A percentile compares a stretch with the other conserved stretches of the same genome.
Evolutionary conservation across 169 alveolate genomes (phyloP).

Genomic region (Cryptosporidium meleagridis): DNA sequence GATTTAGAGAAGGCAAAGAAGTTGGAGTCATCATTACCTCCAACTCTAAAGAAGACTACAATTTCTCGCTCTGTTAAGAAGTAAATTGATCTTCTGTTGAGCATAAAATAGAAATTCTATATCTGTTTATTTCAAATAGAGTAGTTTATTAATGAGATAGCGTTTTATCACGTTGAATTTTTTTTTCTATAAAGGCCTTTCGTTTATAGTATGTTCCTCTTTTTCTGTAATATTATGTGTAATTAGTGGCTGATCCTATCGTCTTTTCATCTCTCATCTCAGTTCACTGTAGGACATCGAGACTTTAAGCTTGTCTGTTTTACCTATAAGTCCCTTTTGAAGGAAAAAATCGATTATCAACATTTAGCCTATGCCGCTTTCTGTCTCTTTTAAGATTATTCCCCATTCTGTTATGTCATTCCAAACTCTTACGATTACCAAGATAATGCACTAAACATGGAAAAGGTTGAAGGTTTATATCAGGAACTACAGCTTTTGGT

Average conservation of each 20-base stretch:
- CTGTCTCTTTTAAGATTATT: slow-evolving; percentile 15
- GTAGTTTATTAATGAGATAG: background rate
- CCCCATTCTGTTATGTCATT: slow-evolving; percentile 3
- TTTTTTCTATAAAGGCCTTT: background rate
- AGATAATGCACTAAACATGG: slow-evolving; percentile 28
- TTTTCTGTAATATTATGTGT: no score
- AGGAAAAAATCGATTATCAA: background rate
- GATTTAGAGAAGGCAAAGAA: slow-evolving; percentile 94
- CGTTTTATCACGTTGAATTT: background rate
- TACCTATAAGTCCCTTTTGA: background rate
- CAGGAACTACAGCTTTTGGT: slow-evolving; percentile 46
- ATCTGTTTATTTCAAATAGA: background rate
- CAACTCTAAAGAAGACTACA: slow-evolving; percentile 78
- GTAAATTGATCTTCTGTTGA: background rate
- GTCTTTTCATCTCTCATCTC: background rate
- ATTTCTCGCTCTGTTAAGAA: slow-evolving; percentile 56
- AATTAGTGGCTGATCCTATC: background rate
- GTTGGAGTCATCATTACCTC: slow-evolving; percentile 90
- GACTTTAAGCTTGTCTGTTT: background rate
- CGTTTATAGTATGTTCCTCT: background rate
- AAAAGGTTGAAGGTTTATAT: slow-evolving; percentile 21
- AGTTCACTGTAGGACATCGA: background rate
- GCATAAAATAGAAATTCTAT: background rate
- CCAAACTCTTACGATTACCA: background rate
- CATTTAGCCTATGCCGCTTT: background rate